Evolutionary conservation across 495 filamentous ascomycete genomes (phyloP).

Genomic region (Apodospora peruviana): DNA sequence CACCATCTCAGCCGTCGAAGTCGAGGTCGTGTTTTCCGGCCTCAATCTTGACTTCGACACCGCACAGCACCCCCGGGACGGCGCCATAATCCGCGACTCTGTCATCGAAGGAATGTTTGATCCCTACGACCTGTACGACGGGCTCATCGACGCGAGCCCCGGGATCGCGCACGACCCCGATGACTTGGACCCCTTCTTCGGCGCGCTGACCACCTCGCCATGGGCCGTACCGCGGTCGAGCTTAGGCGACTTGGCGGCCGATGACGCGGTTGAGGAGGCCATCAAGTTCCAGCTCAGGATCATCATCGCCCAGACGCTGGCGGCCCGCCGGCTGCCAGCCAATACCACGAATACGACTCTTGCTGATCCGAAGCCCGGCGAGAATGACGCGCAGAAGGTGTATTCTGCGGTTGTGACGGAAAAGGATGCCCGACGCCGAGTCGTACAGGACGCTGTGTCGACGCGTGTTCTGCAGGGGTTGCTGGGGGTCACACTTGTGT

Average conservation of each 20-base stretch:
- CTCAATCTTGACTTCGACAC: too few relatives aligned
- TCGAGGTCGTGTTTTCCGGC: too few relatives aligned
- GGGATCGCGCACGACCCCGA: background rate
- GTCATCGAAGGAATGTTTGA: too few relatives aligned
- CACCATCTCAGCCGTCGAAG: too few relatives aligned
- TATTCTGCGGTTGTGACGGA: slow-evolving; percentile 1
- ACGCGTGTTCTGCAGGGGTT: slow-evolving; percentile 14
- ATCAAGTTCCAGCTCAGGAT: slow-evolving; percentile 19
- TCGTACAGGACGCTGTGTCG: slow-evolving; percentile 15
- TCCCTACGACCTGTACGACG: too few relatives aligned
- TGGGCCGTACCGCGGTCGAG: slow-evolving; percentile 11
- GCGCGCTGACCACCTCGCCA: slow-evolving; percentile 11
- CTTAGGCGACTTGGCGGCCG: slow-evolving; percentile 8
- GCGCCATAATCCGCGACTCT: too few relatives aligned
- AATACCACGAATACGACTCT: slow-evolving; percentile 8
- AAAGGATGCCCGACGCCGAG: slow-evolving; percentile 2
- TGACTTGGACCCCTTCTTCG: slow-evolving; percentile 13
- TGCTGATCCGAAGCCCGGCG: background rate
- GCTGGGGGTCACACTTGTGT: slow-evolving; percentile 2
- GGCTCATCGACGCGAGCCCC: background rate
- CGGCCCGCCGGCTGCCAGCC: background rate
- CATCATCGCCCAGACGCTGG: slow-evolving; percentile 14
- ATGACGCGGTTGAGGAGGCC: slow-evolving; percentile 3
- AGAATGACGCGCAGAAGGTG: background rate
- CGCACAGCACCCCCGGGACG: too few relatives aligned